Evolutionary conservation across 2,329 filamentous ascomycete genomes (phyloP).

Genomic region (Phyllosticta citribraziliensis): DNA sequence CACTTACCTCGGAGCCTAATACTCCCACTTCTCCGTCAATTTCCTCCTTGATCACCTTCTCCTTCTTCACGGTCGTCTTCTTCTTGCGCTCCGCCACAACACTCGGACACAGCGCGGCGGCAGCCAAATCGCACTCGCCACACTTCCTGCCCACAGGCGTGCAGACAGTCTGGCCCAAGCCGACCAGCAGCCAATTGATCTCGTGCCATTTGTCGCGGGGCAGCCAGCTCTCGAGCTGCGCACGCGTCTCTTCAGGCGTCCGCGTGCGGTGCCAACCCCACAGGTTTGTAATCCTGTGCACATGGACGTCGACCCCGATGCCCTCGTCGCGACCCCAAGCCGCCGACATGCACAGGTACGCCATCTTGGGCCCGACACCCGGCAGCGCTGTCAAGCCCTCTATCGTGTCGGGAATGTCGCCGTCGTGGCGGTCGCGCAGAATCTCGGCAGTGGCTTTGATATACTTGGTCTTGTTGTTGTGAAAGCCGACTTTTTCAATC

Average conservation of each 20-base stretch:
- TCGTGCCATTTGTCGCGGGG: conserved; percentile 80
- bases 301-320: conserved; percentile 90
- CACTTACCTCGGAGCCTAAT: conserved; percentile 12
- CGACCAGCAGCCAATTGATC: conserved; percentile 83
- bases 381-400: conserved; percentile 67
- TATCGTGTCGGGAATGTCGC: conserved; percentile 73
- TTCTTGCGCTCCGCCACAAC: conserved; percentile 34
- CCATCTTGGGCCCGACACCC: conserved; percentile 93
- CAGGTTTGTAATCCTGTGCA: conserved; percentile 87
- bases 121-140: conserved; percentile 74
- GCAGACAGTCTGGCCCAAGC: conserved; percentile 79
- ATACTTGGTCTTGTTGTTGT: conserved; percentile 85
- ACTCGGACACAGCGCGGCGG: conserved; percentile 60
- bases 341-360: conserved; percentile 73
- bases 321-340: conserved; percentile 62
- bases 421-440: conserved; percentile 56
- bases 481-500: conserved; percentile 80
- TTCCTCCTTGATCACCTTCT: conserved; percentile 26
- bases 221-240: conserved; percentile 69
- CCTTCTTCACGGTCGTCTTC: conserved; percentile 40
- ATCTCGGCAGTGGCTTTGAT: conserved; percentile 68
- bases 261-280: conserved; percentile 85
- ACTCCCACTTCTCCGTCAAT: conserved; percentile 21
- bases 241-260: conserved; percentile 71
- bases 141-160: conserved; percentile 70